phyloP scores from a whole-genome alignment of 75 land plant species.

The Adiantum capillusveneris region DNA sequence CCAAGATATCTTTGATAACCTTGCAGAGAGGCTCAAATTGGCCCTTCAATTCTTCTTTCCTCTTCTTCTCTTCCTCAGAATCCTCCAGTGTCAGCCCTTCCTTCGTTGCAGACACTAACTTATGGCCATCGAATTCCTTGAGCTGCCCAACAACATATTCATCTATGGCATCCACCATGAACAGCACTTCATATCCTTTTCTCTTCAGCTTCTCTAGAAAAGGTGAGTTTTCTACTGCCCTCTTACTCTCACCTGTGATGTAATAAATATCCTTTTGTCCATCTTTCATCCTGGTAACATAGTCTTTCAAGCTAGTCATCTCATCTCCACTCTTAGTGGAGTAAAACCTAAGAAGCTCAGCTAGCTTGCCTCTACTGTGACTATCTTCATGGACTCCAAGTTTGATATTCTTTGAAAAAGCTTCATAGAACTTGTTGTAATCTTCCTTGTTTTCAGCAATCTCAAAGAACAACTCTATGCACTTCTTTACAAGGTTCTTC shows the following conservation, averaged over 20 bases:
- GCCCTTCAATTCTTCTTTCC: conserved; percentile 59
- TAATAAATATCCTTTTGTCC: conserved; percentile 23
- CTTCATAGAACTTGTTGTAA: conserved; percentile 20
- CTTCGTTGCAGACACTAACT: conserved; percentile 57
- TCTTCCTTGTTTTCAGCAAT: no score
- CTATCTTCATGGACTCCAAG: conserved; percentile 21
- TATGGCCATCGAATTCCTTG: conserved; percentile 67
- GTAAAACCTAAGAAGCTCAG: conserved; percentile 19
- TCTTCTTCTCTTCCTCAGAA: conserved; percentile 65
- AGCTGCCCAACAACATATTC: conserved; percentile 50
- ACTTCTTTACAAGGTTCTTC: conserved; percentile 76
- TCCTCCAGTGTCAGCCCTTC: conserved; percentile 70
- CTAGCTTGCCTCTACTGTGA: conserved; percentile 19
- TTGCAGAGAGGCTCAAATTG: conserved; percentile 50
- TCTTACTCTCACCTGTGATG: no score
- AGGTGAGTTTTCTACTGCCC: conserved; percentile 25
- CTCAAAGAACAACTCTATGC: conserved; percentile 76
- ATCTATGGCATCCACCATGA: no score
- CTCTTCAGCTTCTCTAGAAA: conserved; percentile 16
- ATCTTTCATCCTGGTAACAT: conserved; percentile 25
- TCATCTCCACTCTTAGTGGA: conserved; percentile 32
- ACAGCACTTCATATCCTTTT: no score
- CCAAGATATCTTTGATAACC: no score
- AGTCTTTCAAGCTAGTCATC: conserved; percentile 20
- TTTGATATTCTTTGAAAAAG: conserved; percentile 21